Base-by-base conservation (phyloP, 768 basidiomycete species). In the Tricholoma sp. region DNA sequence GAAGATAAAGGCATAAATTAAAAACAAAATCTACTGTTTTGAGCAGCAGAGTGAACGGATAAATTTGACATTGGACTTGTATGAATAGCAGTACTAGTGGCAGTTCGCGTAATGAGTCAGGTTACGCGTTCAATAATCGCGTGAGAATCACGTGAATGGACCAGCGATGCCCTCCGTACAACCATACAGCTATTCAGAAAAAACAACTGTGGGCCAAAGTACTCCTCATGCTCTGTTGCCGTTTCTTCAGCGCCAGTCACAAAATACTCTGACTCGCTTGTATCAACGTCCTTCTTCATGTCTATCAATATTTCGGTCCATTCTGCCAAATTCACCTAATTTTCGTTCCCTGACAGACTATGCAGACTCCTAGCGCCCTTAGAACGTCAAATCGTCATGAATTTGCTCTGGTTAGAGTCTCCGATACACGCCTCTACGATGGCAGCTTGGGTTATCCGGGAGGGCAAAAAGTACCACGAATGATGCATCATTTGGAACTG, bases 241-340 rank as follows among this genome's bases (percentile, higher is more conserved):
- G 0, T 94, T 94, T 72, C 76, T 96, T 28, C 86, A 89, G 57
- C 80, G 84, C 0, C 90, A 94, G 65, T 87, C 89, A 0, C 88
- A 91, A 68, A 85, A 79, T 57, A 84, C 86, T 10, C 70, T 95
- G 51, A 85, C 82, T 17, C 81, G 92, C 24, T 75, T 97, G 50
- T 97, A 94, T 66, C 83, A 88, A 64, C 80, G 83, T 15, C 92
- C 94, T 8, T 93, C 92, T 2, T 88, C 89, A 74, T 94, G 93
- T 72, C 81, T 97, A 52, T 87, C 91, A 24, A 86, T 97, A 70
- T 94, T 94, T 72, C 84, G 94, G 89, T 91, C 58, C 60, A 50
- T 58, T 36, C 58, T 52, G 24, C 47, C 59, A 52, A 42, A 36
- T 54, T 57, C 56, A 52, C 50, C 28, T 17, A 33, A 60, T 45